These are phyloP conservation scores for Aureobasidium sp. DNA, from an alignment of 2,329 filamentous ascomycete genomes.

Conservation along the genomic window DNA sequence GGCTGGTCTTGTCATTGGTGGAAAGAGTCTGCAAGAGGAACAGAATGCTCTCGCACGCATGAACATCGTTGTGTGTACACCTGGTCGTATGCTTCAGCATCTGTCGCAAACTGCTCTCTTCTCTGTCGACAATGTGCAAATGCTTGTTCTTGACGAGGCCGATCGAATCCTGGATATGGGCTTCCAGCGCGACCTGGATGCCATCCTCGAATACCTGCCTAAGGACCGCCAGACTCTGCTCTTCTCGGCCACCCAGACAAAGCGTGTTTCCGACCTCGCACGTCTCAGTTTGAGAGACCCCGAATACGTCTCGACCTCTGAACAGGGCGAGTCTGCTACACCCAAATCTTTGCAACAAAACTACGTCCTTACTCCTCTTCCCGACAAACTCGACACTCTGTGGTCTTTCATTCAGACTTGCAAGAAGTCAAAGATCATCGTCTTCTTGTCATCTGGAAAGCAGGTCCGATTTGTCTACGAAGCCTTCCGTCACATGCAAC, in stretches of 20 bases:
- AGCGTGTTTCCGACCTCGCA: conserved; percentile 85
- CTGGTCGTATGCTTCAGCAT: conserved; percentile 90
- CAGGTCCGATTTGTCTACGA: conserved; percentile 96
- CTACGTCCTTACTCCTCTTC: conserved; percentile 77
- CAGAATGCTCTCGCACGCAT: conserved; percentile 77
- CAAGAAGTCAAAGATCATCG: conserved; percentile 87
- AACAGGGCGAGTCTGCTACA: conserved; percentile 70
- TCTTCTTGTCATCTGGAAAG: conserved; percentile 92
- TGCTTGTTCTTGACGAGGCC: conserved; percentile 90
- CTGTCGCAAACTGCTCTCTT: conserved; percentile 88
- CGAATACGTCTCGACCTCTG: conserved; percentile 92
- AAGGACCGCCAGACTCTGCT: conserved; percentile 81
- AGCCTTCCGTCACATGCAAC: conserved; percentile 83
- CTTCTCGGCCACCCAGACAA: conserved; percentile 94
- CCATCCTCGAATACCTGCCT: conserved; percentile 85
- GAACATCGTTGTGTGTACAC: conserved; percentile 96
- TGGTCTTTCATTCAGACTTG: conserved; percentile 90
- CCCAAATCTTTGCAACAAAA: conserved; percentile 81
- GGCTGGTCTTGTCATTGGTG: conserved; percentile 87
- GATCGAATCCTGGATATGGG: conserved; percentile 98
- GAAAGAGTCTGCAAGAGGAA: conserved; percentile 83
- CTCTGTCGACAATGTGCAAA: conserved; percentile 82
- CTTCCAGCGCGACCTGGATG: conserved; percentile 84
- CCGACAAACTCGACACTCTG: conserved; percentile 84
- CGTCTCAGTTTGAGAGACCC: conserved; percentile 81